These are phyloP conservation scores for Pseudotsuga menziesii DNA, from an alignment of 75 land plant genomes.

Conservation along the genomic window DNA sequence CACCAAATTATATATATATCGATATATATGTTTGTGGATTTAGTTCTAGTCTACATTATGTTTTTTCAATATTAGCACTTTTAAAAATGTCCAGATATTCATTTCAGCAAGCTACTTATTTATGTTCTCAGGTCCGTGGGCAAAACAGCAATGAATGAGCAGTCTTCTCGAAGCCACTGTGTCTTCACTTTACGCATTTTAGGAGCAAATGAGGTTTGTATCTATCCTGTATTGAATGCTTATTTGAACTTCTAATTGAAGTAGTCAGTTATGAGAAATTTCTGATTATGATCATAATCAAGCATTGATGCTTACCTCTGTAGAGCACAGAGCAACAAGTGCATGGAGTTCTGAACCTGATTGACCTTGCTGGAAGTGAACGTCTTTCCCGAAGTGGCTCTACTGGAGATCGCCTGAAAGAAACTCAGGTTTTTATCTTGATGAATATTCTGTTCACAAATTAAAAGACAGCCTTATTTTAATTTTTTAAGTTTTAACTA, in stretches of 20 bases:
- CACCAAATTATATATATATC: not conserved
- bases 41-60: not conserved
- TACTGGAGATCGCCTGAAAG: conserved; percentile 88
- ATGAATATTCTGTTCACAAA: not conserved
- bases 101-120: not conserved
- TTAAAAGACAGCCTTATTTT: not conserved
- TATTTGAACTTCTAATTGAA: not conserved
- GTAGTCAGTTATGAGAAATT: not conserved
- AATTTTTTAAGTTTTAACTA: not conserved
- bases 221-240: not conserved
- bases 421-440: conserved; percentile 58
- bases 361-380: conserved; percentile 98
- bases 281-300: not conserved
- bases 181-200: conserved; percentile 83
- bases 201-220: conserved; percentile 85
- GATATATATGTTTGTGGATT: not conserved
- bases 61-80: not conserved
- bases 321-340: conserved; percentile 89
- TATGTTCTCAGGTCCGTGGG: conserved; percentile 68
- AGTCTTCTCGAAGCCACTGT: conserved; percentile 96
- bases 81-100: not conserved
- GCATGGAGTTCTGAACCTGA: conserved; percentile 89
- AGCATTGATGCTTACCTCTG: not conserved
- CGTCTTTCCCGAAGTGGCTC: conserved; percentile 93
- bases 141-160: conserved; percentile 91